A percentile compares a stretch with the other conserved stretches of the same genome.
Evolutionary conservation across 129 eudicot species (phyloP).

Genomic region (Lactuca sativa): DNA sequence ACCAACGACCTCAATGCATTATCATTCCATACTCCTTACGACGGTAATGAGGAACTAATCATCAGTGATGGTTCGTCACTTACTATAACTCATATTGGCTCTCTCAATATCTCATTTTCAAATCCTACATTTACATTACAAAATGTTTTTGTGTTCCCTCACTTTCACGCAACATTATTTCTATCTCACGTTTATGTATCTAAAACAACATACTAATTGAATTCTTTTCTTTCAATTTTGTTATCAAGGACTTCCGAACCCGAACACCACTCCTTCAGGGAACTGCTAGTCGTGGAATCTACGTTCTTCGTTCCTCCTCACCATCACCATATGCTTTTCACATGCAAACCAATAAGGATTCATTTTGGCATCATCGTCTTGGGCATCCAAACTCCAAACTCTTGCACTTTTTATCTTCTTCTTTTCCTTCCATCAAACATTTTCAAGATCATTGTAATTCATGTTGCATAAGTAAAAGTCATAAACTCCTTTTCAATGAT

Average conservation of each 20-base stretch:
- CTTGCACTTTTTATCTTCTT: background rate
- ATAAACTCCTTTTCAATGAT: background rate
- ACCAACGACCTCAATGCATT: background rate
- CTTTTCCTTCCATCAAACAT: background rate
- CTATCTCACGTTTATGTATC: background rate
- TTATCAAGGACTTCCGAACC: background rate
- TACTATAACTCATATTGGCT: background rate
- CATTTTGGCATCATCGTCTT: conserved; percentile 1
- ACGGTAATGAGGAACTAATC: background rate
- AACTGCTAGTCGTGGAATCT: background rate
- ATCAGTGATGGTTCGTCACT: background rate
- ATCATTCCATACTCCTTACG: background rate
- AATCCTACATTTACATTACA: background rate
- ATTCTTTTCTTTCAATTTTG: background rate
- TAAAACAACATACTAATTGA: background rate
- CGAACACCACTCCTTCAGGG: background rate
- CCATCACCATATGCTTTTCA: background rate
- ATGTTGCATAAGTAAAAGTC: background rate
- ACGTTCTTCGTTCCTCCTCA: background rate
- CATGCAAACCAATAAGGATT: background rate
- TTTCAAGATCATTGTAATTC: background rate
- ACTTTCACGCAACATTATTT: background rate
- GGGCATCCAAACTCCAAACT: no score
- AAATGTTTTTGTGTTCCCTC: background rate
- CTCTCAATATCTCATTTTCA: background rate